Evolutionary conservation across 495 filamentous ascomycete species (phyloP).

Genomic region (Penicillium robsamsonii): DNA sequence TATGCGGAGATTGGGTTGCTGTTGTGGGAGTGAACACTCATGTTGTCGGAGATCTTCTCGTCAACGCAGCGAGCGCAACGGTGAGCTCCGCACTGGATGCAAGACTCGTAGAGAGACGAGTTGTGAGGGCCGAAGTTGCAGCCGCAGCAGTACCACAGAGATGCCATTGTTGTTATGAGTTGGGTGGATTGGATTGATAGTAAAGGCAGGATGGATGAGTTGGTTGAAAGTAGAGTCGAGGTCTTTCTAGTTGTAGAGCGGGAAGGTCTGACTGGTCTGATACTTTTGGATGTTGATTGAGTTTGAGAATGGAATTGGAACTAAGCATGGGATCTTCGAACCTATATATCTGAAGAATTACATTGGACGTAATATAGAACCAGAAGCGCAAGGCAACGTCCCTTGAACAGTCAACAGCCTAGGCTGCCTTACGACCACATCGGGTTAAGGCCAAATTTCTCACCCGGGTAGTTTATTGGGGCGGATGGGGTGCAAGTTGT

Average conservation of each 20-base stretch:
- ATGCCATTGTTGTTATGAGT: slow-evolving; percentile 18
- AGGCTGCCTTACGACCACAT: slow-evolving; percentile 18
- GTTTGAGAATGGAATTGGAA: slow-evolving; percentile 13
- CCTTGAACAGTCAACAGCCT: slow-evolving; percentile 9
- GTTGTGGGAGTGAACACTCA: slow-evolving; percentile 10
- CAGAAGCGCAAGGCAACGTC: slow-evolving; percentile 16
- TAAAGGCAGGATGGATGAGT: neutral
- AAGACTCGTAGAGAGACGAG: slow-evolving; percentile 23
- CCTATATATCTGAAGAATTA: slow-evolving; percentile 2
- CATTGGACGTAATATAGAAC: neutral
- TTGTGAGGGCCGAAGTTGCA: slow-evolving; percentile 36
- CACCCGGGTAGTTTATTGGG: slow-evolving; percentile 13
- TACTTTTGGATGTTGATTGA: slow-evolving; percentile 13
- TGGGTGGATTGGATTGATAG: slow-evolving; percentile 1
- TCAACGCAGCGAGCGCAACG: slow-evolving; percentile 24
- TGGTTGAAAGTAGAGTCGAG: neutral
- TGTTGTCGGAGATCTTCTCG: slow-evolving; percentile 16
- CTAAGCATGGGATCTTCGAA: slow-evolving; percentile 7
- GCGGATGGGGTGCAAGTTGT: slow-evolving; percentile 2
- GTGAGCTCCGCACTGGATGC: slow-evolving; percentile 23
- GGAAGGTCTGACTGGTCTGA: neutral
- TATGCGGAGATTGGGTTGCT: slow-evolving; percentile 20
- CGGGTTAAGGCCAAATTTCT: slow-evolving; percentile 12
- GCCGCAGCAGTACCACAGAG: slow-evolving; percentile 35
- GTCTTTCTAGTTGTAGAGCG: slow-evolving; percentile 1